phyloP scores from a whole-genome alignment of 768 basidiomycete genomes.

The Mycena rosella region DNA sequence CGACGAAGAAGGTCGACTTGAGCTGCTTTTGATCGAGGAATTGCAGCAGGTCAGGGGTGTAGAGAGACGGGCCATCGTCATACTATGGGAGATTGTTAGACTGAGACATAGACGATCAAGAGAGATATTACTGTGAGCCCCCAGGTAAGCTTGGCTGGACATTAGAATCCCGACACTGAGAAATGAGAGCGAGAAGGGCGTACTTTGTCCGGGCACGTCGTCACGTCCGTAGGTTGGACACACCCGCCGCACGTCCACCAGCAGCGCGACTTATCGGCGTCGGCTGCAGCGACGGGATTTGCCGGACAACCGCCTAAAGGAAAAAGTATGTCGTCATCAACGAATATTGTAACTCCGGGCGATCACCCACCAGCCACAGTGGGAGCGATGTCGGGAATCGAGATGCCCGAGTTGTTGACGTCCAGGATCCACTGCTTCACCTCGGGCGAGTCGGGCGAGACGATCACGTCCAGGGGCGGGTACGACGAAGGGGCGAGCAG shows the following conservation, averaged over 20 bases:
- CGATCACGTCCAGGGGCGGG: slow-evolving; percentile 73
- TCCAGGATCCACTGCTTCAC: slow-evolving; percentile 81
- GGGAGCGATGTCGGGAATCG: slow-evolving; percentile 66
- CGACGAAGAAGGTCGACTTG: slow-evolving; percentile 89
- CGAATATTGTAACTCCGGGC: slow-evolving; percentile 11
- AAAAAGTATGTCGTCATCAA: neutral
- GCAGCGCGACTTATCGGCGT: slow-evolving; percentile 60
- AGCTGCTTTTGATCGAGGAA: slow-evolving; percentile 76
- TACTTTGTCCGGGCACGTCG: slow-evolving; percentile 80
- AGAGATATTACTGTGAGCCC: slow-evolving; percentile 45
- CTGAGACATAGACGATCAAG: neutral
- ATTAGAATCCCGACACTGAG: no score
- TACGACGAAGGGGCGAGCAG: slow-evolving; percentile 66
- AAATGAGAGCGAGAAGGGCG: no score
- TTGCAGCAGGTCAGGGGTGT: slow-evolving; percentile 79
- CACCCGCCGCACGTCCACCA: slow-evolving; percentile 90
- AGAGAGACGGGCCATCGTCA: slow-evolving; percentile 85
- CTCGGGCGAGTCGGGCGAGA: slow-evolving; percentile 70
- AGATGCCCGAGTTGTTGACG: slow-evolving; percentile 65
- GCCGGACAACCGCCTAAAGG: slow-evolving; percentile 66
- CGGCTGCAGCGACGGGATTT: slow-evolving; percentile 61
- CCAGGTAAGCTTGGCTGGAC: slow-evolving; percentile 68
- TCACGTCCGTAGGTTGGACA: slow-evolving; percentile 74
- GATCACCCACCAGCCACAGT: slow-evolving; percentile 55
- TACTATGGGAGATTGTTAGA: neutral